phyloP scores from a whole-genome alignment of 2,329 filamentous ascomycete genomes.

The Sporothrix pallida region DNA sequence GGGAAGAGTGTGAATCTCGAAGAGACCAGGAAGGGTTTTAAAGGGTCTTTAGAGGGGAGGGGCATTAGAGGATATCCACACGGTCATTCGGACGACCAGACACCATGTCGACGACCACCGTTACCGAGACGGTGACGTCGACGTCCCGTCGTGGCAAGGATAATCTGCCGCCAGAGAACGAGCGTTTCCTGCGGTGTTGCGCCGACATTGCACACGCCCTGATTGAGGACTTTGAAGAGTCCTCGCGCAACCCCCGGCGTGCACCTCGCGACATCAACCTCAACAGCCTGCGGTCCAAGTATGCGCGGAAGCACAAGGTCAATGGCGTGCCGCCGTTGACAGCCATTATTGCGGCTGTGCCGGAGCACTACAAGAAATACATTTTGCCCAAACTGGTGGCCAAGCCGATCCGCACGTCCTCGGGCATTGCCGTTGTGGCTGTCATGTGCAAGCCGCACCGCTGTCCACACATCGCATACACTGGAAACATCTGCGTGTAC shows the following conservation, averaged over 20 bases:
- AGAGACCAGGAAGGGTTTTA: neutral
- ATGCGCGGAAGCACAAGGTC: conserved; percentile 91
- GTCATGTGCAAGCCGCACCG: conserved; percentile 99
- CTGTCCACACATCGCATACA: conserved; percentile 97
- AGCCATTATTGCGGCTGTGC: conserved; percentile 95
- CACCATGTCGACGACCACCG: conserved; percentile 45
- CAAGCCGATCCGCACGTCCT: conserved; percentile 81
- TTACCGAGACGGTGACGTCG: conserved; percentile 64
- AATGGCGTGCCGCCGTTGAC: conserved; percentile 88
- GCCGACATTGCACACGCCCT: conserved; percentile 93
- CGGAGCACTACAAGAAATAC: conserved; percentile 99
- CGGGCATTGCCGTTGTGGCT: conserved; percentile 92
- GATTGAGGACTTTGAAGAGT: conserved; percentile 86
- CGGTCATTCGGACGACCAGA: neutral
- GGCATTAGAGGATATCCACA: neutral
- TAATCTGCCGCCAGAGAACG: conserved; percentile 84
- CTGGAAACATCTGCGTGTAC: conserved; percentile 98
- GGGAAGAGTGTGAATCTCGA: neutral
- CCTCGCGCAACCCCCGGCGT: conserved; percentile 72
- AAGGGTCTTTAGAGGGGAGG: conserved; percentile 17
- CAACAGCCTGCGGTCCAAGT: conserved; percentile 82
- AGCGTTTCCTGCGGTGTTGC: conserved; percentile 91
- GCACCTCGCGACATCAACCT: conserved; percentile 88
- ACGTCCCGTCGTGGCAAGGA: conserved; percentile 57
- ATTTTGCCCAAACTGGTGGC: conserved; percentile 95